A percentile compares a stretch with the other conserved stretches of the same genome.
Conservation (phyloP, 1,284 basidiomycete genomes). For the Meripilus lineatus region DNA sequence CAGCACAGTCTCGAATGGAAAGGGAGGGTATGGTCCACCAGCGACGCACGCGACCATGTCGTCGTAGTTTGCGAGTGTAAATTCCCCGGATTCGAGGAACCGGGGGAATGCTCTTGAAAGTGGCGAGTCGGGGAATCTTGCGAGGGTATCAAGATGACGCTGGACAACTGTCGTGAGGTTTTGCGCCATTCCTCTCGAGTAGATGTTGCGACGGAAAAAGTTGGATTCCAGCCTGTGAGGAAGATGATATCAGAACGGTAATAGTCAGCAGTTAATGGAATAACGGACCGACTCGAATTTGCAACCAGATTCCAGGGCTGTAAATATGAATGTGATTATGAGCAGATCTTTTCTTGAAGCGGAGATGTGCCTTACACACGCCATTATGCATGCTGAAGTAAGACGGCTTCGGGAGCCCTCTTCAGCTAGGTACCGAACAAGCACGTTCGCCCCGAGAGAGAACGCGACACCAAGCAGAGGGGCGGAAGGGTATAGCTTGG, state of each 20-base stretch:
- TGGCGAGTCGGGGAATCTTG: constrained; percentile 44
- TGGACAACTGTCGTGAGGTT: constrained; percentile 72
- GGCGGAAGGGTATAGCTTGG: constrained; percentile 71
- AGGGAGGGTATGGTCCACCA: constrained; percentile 76
- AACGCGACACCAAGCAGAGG: constrained; percentile 88
- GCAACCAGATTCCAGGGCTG: constrained; percentile 76
- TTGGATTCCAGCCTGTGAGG: constrained; percentile 52
- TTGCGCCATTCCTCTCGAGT: constrained; percentile 78
- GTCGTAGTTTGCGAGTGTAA: constrained; percentile 62
- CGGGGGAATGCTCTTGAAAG: constrained; percentile 44
- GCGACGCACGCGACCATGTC: constrained; percentile 64
- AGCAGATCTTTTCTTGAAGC: too few species aligned
- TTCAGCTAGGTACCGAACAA: constrained; percentile 90
- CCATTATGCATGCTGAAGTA: constrained; percentile 72
- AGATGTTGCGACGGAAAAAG: constrained; percentile 67
- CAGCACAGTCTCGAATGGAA: constrained; percentile 72
- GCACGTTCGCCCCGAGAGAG: constrained; percentile 89
- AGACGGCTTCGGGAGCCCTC: constrained; percentile 79
- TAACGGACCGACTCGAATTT: constrained; percentile 45
- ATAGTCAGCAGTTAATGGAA: constrained; percentile 5
- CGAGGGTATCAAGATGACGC: constrained; percentile 51
- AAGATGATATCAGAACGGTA: constrained; percentile 15
- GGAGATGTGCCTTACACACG: constrained; percentile 78
- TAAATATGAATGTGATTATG: too few species aligned
- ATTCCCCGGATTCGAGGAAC: constrained; percentile 43